These are phyloP conservation scores for Trichoderma sp. DNA, from an alignment of 2,329 filamentous ascomycete species.

Conservation along the genomic window DNA sequence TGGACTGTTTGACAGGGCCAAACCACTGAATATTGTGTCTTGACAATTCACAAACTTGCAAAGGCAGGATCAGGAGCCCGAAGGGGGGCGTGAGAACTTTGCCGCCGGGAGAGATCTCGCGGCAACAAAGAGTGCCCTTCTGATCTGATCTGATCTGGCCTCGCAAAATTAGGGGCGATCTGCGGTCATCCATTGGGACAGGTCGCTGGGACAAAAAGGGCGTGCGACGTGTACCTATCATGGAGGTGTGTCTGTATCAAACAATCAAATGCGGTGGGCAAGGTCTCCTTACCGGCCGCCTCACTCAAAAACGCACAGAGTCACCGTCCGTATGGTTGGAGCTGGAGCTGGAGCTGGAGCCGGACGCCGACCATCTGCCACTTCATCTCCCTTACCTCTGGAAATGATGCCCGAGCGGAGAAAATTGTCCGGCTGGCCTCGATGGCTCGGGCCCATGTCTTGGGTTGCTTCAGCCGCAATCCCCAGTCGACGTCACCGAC, in stretches of 20 bases:
- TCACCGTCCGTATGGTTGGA: background rate
- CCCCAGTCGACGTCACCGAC: conserved; percentile 9
- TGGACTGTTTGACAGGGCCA: background rate
- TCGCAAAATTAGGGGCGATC: conserved; percentile 17
- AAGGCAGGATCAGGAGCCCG: background rate
- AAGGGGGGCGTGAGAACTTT: conserved; percentile 5
- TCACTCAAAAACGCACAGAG: background rate
- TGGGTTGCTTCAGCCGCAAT: conserved; percentile 14
- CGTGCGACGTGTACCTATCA: background rate
- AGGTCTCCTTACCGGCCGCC: background rate
- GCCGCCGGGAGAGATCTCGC: conserved; percentile 20
- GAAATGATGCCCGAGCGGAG: conserved; percentile 10
- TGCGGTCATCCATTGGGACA: conserved; percentile 9
- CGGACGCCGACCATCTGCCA: background rate
- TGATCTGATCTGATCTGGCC: conserved; percentile 21
- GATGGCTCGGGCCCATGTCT: conserved; percentile 9
- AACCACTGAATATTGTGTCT: background rate
- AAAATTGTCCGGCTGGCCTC: background rate
- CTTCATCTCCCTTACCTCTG: conserved; percentile 1
- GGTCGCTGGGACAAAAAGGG: background rate
- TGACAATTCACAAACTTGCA: background rate
- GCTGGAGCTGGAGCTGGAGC: background rate
- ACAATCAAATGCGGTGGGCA: background rate
- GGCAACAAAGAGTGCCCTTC: conserved; percentile 8
- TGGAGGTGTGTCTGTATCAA: background rate